Base-by-base conservation (phyloP, 1,139 yeast genomes). In the Torulaspora pretoriensis region DNA sequence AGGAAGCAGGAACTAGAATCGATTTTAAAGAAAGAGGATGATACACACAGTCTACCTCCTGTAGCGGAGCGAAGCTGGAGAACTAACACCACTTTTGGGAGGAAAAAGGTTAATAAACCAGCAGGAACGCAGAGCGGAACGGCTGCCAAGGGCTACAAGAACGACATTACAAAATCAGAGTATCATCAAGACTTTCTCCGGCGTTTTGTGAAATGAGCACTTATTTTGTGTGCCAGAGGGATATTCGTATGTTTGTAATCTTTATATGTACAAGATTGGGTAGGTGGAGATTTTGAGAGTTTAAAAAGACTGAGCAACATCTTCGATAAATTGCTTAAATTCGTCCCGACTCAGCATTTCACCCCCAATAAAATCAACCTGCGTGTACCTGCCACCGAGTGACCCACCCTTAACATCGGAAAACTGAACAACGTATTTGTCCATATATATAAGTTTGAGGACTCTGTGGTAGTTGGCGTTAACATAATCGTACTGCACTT, bases 111-210 rank as follows among this genome's bases (percentile, higher is more conserved):
- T 0, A 69, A 71, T 59, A 71, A 69, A 49, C 69, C 69, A 40
- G 68, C 69, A 36, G 67, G 69, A 27, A 52, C 58, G 23, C 49
- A 49, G 10, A 51, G 52, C n/a, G 54, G 60, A 28, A 42, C 49
- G 5, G 52, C 57, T 25, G 58, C 63, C 19, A 66, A 63, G n/a
- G 17, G 32, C 19, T 81, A 74, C 56, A 74, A 84, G 16, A 85
- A 83, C 49, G 86, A 86, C 56, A 70, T 86, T 48, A 63, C 83
- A 17, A 70, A 80, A 42, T 83, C 92, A 4, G 83, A 82, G 17
- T 78, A 77, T 54, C 96, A 89, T 61, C 73, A 78, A 51, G 74
- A 78, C 49, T 88, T 89, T 59, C 67, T 89, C 67, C 73, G 80
- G 46, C 81, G 80, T 56, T 84, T 78, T 57, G 70, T 87, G 12